Conservation (phyloP, 768 basidiomycete species). For the Leccinum olivaceopallidum region DNA sequence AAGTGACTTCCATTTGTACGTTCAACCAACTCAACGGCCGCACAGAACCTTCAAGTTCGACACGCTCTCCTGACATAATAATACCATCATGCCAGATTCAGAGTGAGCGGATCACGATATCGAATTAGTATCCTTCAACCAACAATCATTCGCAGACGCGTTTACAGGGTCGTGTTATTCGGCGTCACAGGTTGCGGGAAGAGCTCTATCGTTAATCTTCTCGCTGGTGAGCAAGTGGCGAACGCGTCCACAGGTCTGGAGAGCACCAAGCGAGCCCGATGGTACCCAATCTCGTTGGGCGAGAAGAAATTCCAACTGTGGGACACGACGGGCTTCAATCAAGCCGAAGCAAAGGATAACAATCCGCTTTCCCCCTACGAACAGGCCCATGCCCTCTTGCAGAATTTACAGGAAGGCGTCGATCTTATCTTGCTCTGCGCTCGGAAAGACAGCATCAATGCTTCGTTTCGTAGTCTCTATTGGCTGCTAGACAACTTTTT, state of each 20-base stretch:
- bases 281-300: slow-evolving; percentile 22
- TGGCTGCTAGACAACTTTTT: slow-evolving; percentile 39
- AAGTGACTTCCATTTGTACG: background rate
- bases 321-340: slow-evolving; percentile 38
- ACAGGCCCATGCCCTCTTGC: slow-evolving; percentile 36
- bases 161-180: slow-evolving; percentile 28
- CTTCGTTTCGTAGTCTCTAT: slow-evolving; percentile 37
- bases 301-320: slow-evolving; percentile 28
- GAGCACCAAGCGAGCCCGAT: slow-evolving; percentile 32
- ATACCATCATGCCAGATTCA: too few species aligned
- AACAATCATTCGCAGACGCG: slow-evolving; percentile 11
- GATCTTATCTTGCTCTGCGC: slow-evolving; percentile 42
- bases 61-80: background rate
- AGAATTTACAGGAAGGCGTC: slow-evolving; percentile 34
- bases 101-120: too few species aligned
- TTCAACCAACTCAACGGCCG: background rate
- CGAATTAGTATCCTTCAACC: too few species aligned
- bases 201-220: slow-evolving; percentile 32
- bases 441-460: slow-evolving; percentile 37
- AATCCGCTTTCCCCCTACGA: slow-evolving; percentile 25
- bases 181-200: slow-evolving; percentile 31
- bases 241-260: slow-evolving; percentile 28
- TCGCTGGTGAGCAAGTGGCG: slow-evolving; percentile 28
- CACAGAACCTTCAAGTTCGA: background rate
- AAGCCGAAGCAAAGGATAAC: slow-evolving; percentile 14